phyloP scores from a whole-genome alignment of 2,329 filamentous ascomycete species.

The Phialophora verrucosa region DNA sequence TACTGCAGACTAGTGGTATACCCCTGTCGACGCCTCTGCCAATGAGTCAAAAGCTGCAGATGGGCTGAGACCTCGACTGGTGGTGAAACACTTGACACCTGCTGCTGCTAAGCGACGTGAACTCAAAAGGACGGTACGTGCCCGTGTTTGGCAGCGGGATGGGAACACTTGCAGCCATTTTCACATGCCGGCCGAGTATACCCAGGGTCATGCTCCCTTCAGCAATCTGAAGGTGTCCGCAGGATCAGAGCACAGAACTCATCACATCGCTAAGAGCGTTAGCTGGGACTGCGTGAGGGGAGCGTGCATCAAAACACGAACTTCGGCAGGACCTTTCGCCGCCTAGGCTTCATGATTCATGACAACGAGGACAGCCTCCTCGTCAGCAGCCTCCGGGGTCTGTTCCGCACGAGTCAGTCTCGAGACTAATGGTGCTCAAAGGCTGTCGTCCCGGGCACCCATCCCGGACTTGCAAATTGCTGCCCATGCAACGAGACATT shows the following conservation, averaged over 20 bases:
- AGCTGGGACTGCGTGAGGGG: not conserved
- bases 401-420: not conserved
- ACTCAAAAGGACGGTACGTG: not conserved
- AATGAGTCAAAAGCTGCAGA: conserved; percentile 4
- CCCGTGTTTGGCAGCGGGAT: not conserved
- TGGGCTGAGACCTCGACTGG: conserved; percentile 6
- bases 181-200: not conserved
- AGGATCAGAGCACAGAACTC: not conserved
- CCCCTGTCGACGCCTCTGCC: conserved; percentile 3
- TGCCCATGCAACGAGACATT: not conserved
- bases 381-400: no score
- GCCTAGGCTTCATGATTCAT: not conserved
- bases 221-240: not conserved
- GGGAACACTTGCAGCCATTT: not conserved
- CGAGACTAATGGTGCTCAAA: not conserved
- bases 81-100: conserved; percentile 15
- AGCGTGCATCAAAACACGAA: not conserved
- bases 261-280: conserved; percentile 1
- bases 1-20: conserved; percentile 20
- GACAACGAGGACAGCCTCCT: not conserved
- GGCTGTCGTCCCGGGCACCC: not conserved
- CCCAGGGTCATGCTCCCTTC: not conserved
- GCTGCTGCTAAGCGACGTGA: not conserved
- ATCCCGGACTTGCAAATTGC: not conserved
- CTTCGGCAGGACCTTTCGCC: not conserved